Evolutionary conservation across 345 rosid species (phyloP), one percentile per base, ranked within the genome.

Genomic region (Salix dunnii): DNA sequence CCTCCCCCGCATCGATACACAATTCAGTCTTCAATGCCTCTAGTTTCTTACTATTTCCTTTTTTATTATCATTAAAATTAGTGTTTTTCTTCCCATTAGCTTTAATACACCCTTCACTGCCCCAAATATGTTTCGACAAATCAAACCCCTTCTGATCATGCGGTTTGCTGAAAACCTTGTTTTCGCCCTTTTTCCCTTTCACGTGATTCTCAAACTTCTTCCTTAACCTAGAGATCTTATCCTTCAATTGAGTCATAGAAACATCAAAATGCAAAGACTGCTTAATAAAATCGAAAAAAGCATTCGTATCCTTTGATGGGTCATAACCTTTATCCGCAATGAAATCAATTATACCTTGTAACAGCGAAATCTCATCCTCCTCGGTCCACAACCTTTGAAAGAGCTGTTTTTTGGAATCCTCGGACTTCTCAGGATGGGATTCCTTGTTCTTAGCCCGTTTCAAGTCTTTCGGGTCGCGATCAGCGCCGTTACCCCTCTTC

Each of bases 281-380:
- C 73, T 87, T 87, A 10, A 89, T 81, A 40, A 71, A 85, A 51
- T 84, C 86, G 18, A 71, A 68, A 25, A 87, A 89, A 0, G 80
- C 82, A 46, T 72, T 82, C 78, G 78, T 83, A 25, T 83, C 88
- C 27, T 79, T 79, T 1, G 70, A 35, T 2, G 89, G 87, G 31
- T 85, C 79, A 6, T 30, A 17, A 3, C 90, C 88, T 70, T 78
- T 86, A 5, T 76, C 83, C 7, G 81, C 72, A 0, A 70, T 70
- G 42, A 75, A 89, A 12, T 84, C 88, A 14, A 80, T 75, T 35
- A 87, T 48, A 12, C 90, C 92, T 74, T 83, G 79, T 33, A 89
- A 67, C 49, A 89, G 63, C 0, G 83, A 85, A n/a, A 87, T 76
- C 60, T 86, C 92, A 73, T 89, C 89, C 0, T 80, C 83, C 46